Base-by-base conservation (phyloP, 805 yeast genomes). In the Kodamaea laetipori region DNA sequence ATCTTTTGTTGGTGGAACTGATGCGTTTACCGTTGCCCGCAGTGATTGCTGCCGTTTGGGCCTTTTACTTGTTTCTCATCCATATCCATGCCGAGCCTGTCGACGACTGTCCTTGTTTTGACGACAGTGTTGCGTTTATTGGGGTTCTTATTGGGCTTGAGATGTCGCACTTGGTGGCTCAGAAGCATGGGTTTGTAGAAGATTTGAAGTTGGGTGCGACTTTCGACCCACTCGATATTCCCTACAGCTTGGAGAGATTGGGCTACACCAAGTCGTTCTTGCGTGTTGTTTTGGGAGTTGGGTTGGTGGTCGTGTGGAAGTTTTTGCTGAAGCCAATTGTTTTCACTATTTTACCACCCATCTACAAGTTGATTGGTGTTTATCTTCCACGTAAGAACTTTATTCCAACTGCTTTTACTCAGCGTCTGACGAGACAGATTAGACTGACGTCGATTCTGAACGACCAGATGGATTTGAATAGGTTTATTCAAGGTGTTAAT, bases 51-150 rank as follows among this genome's bases (percentile, higher is more conserved):
- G 52, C 73, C 1, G 56, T 80, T 1, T 53, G 69, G 0, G 53
- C 69, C 17, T 70, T 75, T 1, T 73, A 74, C 52, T 57, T 83
- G 34, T 48, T 66, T 1, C 55, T 85, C 25, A 75, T 90, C 16
- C 81, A 84, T 53, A 63, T 73, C 32, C 96, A 90, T 64, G 86
- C 90, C 0, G 80, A 77, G 45, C 98, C 98, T 1, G 81, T 86
- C 15, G 99, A 94, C 54, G 85, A 83, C 52, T 92, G 99, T 58
- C 99, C 99, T 1, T 94, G 99, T 61, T 92, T 84, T 58, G 97
- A 90, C 57, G 99, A 92, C 60, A 81, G 90, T 13, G 96, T 92
- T 23, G 95, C 98, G 4, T 92, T 92, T 55, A 69, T 90, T 41
- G 96, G 96, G 3, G 97, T 90, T 33, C 70, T 90, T 11, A 67